Conservation (phyloP, 441 rosid species). For the Dalechampia spathulata region DNA sequence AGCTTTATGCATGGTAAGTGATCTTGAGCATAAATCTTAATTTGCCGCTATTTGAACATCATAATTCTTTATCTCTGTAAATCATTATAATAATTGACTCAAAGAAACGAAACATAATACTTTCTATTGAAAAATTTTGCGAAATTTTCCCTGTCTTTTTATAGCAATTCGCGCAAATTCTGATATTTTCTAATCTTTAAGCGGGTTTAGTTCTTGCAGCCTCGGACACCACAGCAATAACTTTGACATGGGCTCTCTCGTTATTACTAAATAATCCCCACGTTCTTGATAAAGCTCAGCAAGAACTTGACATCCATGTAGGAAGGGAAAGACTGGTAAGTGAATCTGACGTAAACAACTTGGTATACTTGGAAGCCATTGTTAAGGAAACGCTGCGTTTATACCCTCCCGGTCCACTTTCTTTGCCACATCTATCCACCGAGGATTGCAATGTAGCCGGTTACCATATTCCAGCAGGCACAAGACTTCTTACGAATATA, state of each 20-base stretch:
- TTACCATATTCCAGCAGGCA: slow-evolving; percentile 32
- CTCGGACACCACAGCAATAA: slow-evolving; percentile 41
- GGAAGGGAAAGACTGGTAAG: slow-evolving; percentile 37
- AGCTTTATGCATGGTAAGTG: slow-evolving; percentile 27
- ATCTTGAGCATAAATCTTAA: neutral
- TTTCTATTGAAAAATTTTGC: too few species aligned
- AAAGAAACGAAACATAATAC: too few species aligned
- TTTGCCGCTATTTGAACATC: too few species aligned
- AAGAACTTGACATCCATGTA: slow-evolving; percentile 37
- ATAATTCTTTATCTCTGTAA: too few species aligned
- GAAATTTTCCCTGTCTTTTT: too few species aligned
- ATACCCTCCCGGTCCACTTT: slow-evolving; percentile 44
- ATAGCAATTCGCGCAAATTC: too few species aligned
- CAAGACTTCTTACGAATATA: slow-evolving; percentile 38
- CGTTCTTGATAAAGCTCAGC: slow-evolving; percentile 36
- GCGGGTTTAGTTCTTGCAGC: slow-evolving; percentile 36
- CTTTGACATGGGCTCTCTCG: slow-evolving; percentile 33
- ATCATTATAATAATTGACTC: too few species aligned
- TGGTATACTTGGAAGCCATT: slow-evolving; percentile 44
- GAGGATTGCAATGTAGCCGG: slow-evolving; percentile 42
- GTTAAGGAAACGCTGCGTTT: slow-evolving; percentile 45
- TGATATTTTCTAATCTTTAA: too few species aligned
- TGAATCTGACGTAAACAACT: slow-evolving; percentile 37
- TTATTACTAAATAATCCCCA: slow-evolving; percentile 26
- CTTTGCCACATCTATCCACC: slow-evolving; percentile 34